Evolutionary conservation across 495 filamentous ascomycete species (phyloP).

Genomic region (Penicillium alfredii): DNA sequence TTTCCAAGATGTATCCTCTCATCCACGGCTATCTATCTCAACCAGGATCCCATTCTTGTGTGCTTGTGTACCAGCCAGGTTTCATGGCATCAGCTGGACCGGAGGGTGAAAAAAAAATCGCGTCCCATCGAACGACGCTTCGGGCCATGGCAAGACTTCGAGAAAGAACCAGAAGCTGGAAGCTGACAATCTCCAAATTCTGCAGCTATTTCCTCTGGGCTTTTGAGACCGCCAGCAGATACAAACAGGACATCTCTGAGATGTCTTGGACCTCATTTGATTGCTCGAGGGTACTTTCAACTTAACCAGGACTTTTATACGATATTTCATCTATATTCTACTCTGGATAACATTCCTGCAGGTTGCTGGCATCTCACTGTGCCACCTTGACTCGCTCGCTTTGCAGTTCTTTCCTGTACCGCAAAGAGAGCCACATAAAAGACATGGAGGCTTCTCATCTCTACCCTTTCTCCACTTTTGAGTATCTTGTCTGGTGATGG

Average conservation of each 20-base stretch:
- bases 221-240: conserved; percentile 11
- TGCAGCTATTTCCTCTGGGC: conserved; percentile 4
- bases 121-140: conserved; percentile 12
- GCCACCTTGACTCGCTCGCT: no score
- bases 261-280: conserved; percentile 26
- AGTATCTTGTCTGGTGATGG: no score
- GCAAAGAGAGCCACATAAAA: no score
- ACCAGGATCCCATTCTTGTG: background rate
- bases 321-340: no score
- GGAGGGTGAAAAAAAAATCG: conserved; percentile 20
- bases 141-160: conserved; percentile 12
- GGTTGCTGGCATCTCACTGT: no score
- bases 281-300: background rate
- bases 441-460: no score
- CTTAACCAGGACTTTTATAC: no score
- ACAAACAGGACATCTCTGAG: conserved; percentile 22
- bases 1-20: conserved; percentile 12
- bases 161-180: conserved; percentile 20
- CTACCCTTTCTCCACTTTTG: no score
- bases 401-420: no score
- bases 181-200: conserved; percentile 17
- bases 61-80: conserved; percentile 2
- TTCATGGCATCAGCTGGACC: conserved; percentile 16
- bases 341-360: no score
- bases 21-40: conserved; percentile 8